Conservation (phyloP, 768 basidiomycete species). For the Leccinum disarticulatum region DNA sequence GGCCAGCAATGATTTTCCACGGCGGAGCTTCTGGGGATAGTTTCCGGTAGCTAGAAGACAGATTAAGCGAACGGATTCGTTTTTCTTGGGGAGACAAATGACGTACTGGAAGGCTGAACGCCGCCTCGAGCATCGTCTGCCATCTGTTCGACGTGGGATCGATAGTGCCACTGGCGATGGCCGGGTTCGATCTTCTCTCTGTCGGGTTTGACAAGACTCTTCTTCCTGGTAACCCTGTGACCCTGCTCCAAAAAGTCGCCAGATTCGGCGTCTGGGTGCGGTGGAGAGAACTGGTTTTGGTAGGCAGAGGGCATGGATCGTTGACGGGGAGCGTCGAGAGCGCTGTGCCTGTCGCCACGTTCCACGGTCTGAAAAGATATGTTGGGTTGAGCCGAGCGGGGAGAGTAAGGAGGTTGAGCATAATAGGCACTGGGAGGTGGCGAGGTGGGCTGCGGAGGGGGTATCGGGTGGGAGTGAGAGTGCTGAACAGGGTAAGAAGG, state of each 20-base stretch:
- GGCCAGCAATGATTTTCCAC: constrained; percentile 87
- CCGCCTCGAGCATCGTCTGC: constrained; percentile 71
- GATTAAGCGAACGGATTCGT: constrained; percentile 2
- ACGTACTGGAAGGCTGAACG: constrained; percentile 81
- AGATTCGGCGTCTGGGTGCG: constrained; percentile 32
- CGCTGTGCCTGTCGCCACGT: constrained; percentile 62
- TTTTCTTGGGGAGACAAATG: background rate
- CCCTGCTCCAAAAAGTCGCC: constrained; percentile 44
- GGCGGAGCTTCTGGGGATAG: constrained; percentile 62
- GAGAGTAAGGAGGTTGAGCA: constrained; percentile 17
- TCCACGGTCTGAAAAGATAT: constrained; percentile 73
- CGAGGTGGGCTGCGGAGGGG: constrained; percentile 21
- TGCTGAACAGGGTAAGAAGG: constrained; percentile 39
- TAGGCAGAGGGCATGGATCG: constrained; percentile 45
- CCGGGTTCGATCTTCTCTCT: constrained; percentile 94
- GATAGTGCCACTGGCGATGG: constrained; percentile 94
- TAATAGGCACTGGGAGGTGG: constrained; percentile 16
- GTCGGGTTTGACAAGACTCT: constrained; percentile 89
- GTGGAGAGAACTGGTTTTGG: constrained; percentile 46
- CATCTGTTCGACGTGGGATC: constrained; percentile 78
- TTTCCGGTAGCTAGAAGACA: constrained; percentile 69
- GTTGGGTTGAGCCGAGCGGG: constrained; percentile 33
- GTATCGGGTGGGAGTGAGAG: constrained; percentile 17
- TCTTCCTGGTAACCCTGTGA: constrained; percentile 72
- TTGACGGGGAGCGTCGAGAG: constrained; percentile 56